Base-by-base conservation (phyloP, 1,139 yeast species). In the Chernovozyma sophiae-reginae region DNA sequence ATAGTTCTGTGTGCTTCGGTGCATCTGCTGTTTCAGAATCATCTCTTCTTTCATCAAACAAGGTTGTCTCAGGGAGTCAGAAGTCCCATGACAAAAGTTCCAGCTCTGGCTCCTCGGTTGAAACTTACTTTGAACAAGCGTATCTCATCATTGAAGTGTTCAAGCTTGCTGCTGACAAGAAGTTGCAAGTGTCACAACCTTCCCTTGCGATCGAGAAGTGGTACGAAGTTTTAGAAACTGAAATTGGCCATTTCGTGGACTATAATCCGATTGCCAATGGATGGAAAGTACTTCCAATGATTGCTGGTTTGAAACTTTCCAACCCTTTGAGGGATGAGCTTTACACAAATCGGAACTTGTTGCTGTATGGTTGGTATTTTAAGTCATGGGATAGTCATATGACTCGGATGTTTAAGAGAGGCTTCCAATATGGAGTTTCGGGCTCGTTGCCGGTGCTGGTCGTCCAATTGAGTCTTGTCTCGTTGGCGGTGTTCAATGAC, bases 181-280 rank as follows among this genome's bases (percentile, higher is more conserved):
- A 84, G 51, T 61, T 70, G 35, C 63, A 62, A 36, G 63, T 82
- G 4, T 77, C 86, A 6, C 74, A 75, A 42, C 94, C 94, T 1
- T 70, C 86, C 0, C 51, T 84, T 7, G 55, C 78, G 1, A 59
- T 77, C 17, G 62, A 72, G 42, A 59, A 62, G 2, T 84, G 82
- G 65, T 76, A 74, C 46, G 55, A 62, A 4, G 62, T 71, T 0
- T 40, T 79, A 3, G 44, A 64, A 26, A 56, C 59, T 18, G 74
- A 74, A 34, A 41, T 74, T 29, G 43, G 43, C 30, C 55, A 59
- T 38, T 69, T 69, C 43, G 65, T 51, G 5, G 39, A 36, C 6
- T 65, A 43, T 44, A 52, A 65, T 39, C 64, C 60, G 0, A 27
- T 39, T 2, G 47, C 41, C 2, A 70, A 69, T 42, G 49, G 70